Base-by-base conservation (phyloP, 78 protist genomes). In the Speleostelium caveatum region DNA sequence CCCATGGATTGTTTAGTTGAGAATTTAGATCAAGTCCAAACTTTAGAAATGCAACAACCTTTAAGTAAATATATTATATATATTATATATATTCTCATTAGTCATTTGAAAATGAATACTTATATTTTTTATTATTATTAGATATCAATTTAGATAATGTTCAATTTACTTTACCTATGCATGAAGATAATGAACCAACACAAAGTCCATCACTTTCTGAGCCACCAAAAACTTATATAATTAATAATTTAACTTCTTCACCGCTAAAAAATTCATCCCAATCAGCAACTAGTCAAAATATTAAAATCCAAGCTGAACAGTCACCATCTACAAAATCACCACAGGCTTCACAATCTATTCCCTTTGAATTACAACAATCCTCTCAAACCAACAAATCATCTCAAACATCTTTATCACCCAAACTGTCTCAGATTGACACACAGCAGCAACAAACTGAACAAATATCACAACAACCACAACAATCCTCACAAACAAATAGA, bases 381-480 rank as follows among this genome's bases (percentile, higher is more conserved):
- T 36, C n/a, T 30, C 41, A 58, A 5, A 4, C 4, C 8, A 22
- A 8, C 63, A 12, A 21, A 58, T 22, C 63, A 58, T 58, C 63
- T 5, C 63, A 58, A 58, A 22, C 8, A 58, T 7, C 39, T 38
- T 38, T 38, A 75, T 33, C 67, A 19, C 16, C 7, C 17, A 42
- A 3, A 35, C 22, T 12, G 8, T 19, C 61, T n/a, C 65, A 53
- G n/a, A n/a, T n/a, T n/a, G n/a, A n/a, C 65, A 53, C 22, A 42
- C 61, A 8, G 30, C 78, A 0, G 36, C 75, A 24, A 55, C 74
- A 17, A 45, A 30, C 59, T 66, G n/a, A 32, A 45, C 86, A 62
- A n/a, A n/a, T n/a, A 67, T 19, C 12, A 39, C 36, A 67, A 67
- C 73, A 39, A 73, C 35, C 79, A 36, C 66, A 53, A 33, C 79